phyloP scores from a whole-genome alignment of 345 rosid genomes.

The Heritiera fomes region DNA sequence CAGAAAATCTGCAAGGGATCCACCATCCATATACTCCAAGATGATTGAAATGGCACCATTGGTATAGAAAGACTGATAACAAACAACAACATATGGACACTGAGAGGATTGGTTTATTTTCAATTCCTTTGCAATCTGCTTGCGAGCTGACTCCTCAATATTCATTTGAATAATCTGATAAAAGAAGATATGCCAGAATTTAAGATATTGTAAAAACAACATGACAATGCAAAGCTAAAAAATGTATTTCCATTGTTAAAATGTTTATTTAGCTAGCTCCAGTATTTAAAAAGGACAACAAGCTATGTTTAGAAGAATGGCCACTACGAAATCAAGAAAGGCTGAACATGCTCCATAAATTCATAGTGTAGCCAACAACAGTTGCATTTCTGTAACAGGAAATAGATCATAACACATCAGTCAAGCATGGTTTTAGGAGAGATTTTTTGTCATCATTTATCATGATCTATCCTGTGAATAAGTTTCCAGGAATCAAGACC shows the following conservation, averaged over 20 bases:
- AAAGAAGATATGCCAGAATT: neutral
- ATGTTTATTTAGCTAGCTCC: neutral
- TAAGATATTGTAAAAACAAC: neutral
- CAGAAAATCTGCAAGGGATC: slow-evolving; percentile 68
- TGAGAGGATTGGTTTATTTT: slow-evolving; percentile 74
- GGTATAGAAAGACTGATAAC: slow-evolving; percentile 67
- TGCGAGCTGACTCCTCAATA: slow-evolving; percentile 53
- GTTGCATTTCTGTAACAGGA: neutral
- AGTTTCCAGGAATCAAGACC: neutral
- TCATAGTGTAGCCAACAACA: neutral
- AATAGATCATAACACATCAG: neutral
- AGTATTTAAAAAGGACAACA: neutral
- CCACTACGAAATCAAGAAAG: neutral
- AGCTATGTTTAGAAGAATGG: neutral
- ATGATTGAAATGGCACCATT: slow-evolving; percentile 69
- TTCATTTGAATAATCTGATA: slow-evolving; percentile 66
- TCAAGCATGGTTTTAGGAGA: neutral
- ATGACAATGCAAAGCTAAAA: neutral
- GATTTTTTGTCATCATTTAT: neutral
- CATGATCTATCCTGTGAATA: neutral
- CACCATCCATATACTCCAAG: slow-evolving; percentile 81
- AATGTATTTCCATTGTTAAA: neutral
- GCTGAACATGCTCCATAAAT: neutral
- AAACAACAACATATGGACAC: slow-evolving; percentile 66
- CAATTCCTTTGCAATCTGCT: slow-evolving; percentile 64